A percentile compares a stretch with the other conserved stretches of the same genome.
phyloP scores from a whole-genome alignment of 345 rosid genomes.

The Noccaea caerulescens region DNA sequence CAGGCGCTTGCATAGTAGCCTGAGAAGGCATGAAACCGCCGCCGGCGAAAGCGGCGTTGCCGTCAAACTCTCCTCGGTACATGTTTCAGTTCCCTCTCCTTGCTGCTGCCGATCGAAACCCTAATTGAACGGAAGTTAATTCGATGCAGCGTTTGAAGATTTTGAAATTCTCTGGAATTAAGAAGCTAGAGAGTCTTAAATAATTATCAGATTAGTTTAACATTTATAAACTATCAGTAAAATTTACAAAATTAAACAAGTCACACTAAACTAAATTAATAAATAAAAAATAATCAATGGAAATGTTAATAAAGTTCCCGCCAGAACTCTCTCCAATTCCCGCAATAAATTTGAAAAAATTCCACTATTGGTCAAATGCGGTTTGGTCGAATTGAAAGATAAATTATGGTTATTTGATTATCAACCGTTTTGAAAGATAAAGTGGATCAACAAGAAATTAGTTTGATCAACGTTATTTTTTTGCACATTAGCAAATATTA shows the following conservation, averaged over 20 bases:
- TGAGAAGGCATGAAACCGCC: conserved; percentile 93
- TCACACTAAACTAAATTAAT: not conserved
- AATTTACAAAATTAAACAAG: not conserved
- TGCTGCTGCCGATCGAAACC: conserved; percentile 21
- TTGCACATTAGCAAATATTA: no score
- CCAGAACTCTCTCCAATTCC: conserved; percentile 14
- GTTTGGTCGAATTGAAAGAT: not conserved
- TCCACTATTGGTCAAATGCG: not conserved
- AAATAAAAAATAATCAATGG: conserved; percentile 1
- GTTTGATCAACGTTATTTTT: no score
- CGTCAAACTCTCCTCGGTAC: conserved; percentile 76
- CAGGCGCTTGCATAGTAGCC: conserved; percentile 56
- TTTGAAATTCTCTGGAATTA: not conserved
- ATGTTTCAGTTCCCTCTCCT: conserved; percentile 31
- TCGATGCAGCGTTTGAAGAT: not conserved
- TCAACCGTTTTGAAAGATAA: no score
- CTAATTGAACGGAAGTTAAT: conserved; percentile 30
- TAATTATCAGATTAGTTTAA: not conserved
- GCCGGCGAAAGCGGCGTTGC: conserved; percentile 81
- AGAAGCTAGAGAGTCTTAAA: not conserved
- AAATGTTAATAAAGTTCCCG: not conserved
- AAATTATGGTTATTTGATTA: no score
- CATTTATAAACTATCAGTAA: not conserved
- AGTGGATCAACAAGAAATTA: no score
- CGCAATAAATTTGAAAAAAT: conserved; percentile 15